Evolutionary conservation across 2,329 filamentous ascomycete species (phyloP).

Genomic region (Chaetomium strumarium): DNA sequence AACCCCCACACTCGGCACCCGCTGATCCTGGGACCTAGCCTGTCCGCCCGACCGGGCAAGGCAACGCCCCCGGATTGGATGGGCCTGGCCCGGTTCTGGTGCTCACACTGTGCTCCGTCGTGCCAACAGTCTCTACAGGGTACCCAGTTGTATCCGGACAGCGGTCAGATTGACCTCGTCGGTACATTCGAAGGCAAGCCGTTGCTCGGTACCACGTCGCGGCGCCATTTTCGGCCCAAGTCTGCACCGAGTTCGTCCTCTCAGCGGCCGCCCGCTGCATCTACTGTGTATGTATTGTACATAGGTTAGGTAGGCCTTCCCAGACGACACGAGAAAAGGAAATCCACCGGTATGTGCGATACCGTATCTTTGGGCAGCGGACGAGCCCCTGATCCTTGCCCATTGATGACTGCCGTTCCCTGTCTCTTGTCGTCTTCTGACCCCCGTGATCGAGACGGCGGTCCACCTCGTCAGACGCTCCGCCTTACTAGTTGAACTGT

Average conservation of each 20-base stretch:
- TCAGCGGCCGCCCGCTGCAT: constrained; percentile 18
- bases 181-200: constrained; percentile 10
- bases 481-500: no score
- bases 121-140: no score
- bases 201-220: constrained; percentile 17
- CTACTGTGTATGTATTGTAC: constrained; percentile 3
- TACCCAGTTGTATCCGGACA: no score
- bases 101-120: constrained; percentile 23
- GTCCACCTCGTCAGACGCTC: constrained; percentile 14
- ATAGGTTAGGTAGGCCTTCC: background rate
- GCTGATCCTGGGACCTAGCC: constrained; percentile 18
- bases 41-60: constrained; percentile 11
- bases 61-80: constrained; percentile 18
- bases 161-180: constrained; percentile 3
- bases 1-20: constrained; percentile 26
- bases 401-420: constrained; percentile 16
- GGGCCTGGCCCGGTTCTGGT: constrained; percentile 10
- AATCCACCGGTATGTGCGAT: constrained; percentile 1
- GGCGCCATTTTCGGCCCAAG: constrained; percentile 14
- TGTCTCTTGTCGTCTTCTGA: constrained; percentile 17
- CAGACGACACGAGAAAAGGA: constrained; percentile 12
- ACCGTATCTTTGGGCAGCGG: constrained; percentile 15
- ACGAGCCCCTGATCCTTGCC: constrained; percentile 11
- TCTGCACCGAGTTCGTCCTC: constrained; percentile 8
- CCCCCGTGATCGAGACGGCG: constrained; percentile 6